Evolutionary conservation across 208 protist species (phyloP).

Genomic region (Crithidia thermophila): DNA sequence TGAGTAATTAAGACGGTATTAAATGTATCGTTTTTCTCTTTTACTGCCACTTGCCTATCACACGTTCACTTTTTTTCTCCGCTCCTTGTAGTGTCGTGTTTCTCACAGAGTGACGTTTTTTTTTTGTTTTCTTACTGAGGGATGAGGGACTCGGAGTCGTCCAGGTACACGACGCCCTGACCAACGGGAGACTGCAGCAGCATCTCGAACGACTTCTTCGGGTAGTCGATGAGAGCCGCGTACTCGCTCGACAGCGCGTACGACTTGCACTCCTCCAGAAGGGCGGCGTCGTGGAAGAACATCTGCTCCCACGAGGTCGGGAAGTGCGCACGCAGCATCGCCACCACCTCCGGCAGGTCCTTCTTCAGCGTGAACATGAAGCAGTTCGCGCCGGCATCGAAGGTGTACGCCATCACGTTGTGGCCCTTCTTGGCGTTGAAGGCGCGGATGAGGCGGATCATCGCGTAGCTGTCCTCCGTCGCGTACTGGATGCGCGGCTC

Average conservation of each 20-base stretch:
- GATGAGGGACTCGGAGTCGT: conserved; percentile 61
- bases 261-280: conserved; percentile 55
- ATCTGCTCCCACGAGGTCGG: conserved; percentile 75
- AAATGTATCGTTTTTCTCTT: neutral
- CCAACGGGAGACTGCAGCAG: conserved; percentile 86
- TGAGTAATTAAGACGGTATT: no score
- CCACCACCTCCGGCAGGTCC: conserved; percentile 86
- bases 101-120: no score
- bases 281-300: conserved; percentile 64
- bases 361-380: conserved; percentile 96
- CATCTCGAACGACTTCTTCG: conserved; percentile 83
- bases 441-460: conserved; percentile 94
- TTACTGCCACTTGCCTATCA: no score
- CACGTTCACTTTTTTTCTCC: no score
- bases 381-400: conserved; percentile 99
- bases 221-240: conserved; percentile 76
- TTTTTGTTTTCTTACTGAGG: neutral
- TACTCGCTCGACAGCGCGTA: conserved; percentile 32
- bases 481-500: conserved; percentile 98
- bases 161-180: conserved; percentile 56
- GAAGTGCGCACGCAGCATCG: conserved; percentile 91
- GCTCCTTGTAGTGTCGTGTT: no score
- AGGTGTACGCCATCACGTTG: conserved; percentile 97
- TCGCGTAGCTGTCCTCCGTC: conserved; percentile 96
- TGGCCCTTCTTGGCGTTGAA: conserved; percentile 89